Base-by-base conservation (phyloP, 345 rosid species). In the Salix exigua region DNA sequence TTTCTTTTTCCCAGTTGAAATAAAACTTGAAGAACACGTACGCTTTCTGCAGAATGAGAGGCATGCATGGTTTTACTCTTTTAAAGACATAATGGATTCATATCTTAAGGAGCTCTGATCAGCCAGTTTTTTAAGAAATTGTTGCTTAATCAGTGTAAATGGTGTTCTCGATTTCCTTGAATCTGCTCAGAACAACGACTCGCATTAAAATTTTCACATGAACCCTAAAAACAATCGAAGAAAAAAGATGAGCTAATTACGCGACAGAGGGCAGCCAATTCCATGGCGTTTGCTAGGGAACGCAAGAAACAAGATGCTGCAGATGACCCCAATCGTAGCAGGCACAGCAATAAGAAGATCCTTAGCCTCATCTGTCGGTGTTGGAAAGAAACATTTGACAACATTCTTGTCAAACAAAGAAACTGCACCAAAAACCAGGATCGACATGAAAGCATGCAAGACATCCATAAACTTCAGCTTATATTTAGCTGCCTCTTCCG, bases 231-330 rank as follows among this genome's bases (percentile, higher is more conserved):
- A 42, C 46, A 42, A 42, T 10, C 13, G 46, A 42, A 42, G 46
- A 42, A 11, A 42, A 42, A 11, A 3, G 46, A 42, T 0, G 14
- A 0, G 0, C 46, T 78, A 84, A 33, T 70, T 68, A 21, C 83
- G 79, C 21, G 88, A 83, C 1, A 93, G 83, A 14, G 96, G 97
- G 42, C 79, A 74, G 38, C 94, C 91, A 2, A 94, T 83, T 53
- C 97, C 98, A 65, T 92, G 92, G 64, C 97, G 96, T 71, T 85
- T 85, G 33, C 86, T 81, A 4, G 97, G 98, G 81, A 83, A 88
- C 0, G 65, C 68, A 16, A 92, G 86, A 80, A 94, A 90, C 82
- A 92, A 73, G 46, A 84, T 68, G 66, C 87, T 83, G 28, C 93
- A 83, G 1, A 87, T 23, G 10, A 86, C 79, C 6, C 94, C 94